These are phyloP conservation scores for Ceratobasidium sp. DNA, from an alignment of 1,284 basidiomycete species.

Conservation along the genomic window DNA sequence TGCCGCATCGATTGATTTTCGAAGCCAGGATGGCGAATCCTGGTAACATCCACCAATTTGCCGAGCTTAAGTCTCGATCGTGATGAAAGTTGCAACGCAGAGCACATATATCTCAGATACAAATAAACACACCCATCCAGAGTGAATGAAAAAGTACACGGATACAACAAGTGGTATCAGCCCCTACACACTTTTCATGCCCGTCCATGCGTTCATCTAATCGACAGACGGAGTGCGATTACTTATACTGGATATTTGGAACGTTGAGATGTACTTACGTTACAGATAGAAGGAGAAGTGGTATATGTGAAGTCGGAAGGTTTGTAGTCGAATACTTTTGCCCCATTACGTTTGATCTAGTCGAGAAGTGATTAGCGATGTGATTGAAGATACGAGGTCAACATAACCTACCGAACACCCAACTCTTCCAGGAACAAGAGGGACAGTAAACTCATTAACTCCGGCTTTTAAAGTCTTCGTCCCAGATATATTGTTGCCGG, in stretches of 20 bases:
- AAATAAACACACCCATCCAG: not conserved
- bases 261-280: constrained; percentile 19
- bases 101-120: not conserved
- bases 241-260: too few relatives aligned
- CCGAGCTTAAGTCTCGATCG: too few relatives aligned
- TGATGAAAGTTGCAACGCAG: too few relatives aligned
- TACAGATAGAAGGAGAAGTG: constrained; percentile 20
- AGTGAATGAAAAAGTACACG: too few relatives aligned
- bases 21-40: too few relatives aligned
- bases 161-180: not conserved
- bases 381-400: not conserved
- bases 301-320: constrained; percentile 15
- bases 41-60: too few relatives aligned
- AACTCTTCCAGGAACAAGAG: constrained; percentile 5
- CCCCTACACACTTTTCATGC: constrained; percentile 2
- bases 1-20: too few relatives aligned
- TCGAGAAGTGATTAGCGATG: not conserved
- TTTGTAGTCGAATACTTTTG: not conserved
- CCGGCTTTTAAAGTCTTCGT: constrained; percentile 4
- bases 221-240: not conserved
- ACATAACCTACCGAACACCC: constrained; percentile 11
- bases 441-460: constrained; percentile 26
- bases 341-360: constrained; percentile 9
- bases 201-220: constrained; percentile 28
- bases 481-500: constrained; percentile 2